phyloP scores from a whole-genome alignment of 148 eudicot genomes.

The Nepenthes gracilis region DNA sequence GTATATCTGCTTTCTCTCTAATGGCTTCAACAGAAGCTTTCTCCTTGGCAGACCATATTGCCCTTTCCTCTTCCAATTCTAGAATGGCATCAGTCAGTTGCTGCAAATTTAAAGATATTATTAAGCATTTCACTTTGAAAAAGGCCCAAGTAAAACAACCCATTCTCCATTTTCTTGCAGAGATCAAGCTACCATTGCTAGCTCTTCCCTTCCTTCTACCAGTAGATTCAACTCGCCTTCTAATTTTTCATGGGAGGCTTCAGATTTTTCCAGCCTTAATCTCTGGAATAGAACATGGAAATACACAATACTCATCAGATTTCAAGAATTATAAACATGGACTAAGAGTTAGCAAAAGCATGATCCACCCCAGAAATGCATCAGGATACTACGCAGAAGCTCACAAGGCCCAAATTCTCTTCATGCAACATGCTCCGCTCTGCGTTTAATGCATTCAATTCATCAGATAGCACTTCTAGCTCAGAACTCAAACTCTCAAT shows the following conservation, averaged over 20 bases:
- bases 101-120: slow-evolving; percentile 27
- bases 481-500: slow-evolving; percentile 55
- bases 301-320: slow-evolving; percentile 6
- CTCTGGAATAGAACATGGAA: slow-evolving; percentile 27
- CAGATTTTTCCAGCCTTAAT: slow-evolving; percentile 45
- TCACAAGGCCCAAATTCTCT: slow-evolving; percentile 60
- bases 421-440: slow-evolving; percentile 41
- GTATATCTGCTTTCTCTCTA: slow-evolving; percentile 35
- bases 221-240: slow-evolving; percentile 39
- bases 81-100: slow-evolving; percentile 85
- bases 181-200: slow-evolving; percentile 55
- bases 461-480: slow-evolving; percentile 46
- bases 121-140: slow-evolving; percentile 5
- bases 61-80: slow-evolving; percentile 88
- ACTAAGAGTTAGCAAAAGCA: not conserved
- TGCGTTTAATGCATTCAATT: slow-evolving; percentile 35
- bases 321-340: not conserved
- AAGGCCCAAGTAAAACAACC: slow-evolving; percentile 1
- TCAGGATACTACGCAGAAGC: slow-evolving; percentile 12
- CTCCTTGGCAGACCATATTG: slow-evolving; percentile 80
- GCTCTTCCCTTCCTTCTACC: slow-evolving; percentile 70
- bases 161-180: not conserved
- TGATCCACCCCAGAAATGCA: not conserved
- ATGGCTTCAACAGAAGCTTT: slow-evolving; percentile 71
- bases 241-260: slow-evolving; percentile 23